Conservation (phyloP, 805 yeast genomes). For the Pichia californica region DNA sequence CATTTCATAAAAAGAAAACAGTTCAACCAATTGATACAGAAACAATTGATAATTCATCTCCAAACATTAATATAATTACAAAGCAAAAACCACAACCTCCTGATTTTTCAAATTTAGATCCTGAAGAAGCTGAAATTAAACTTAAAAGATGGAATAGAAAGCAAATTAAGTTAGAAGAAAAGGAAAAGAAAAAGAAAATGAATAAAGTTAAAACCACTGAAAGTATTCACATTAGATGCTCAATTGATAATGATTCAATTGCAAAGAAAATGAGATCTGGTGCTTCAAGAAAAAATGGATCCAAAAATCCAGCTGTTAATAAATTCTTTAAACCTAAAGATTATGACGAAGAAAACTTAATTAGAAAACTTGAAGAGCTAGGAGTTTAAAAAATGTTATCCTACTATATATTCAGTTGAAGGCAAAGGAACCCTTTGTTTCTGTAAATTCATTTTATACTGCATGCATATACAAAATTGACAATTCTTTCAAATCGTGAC, state of each 20-base stretch:
- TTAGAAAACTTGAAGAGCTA: conserved; percentile 9
- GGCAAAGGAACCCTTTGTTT: too few relatives aligned
- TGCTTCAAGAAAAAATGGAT: neutral
- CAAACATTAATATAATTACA: too few relatives aligned
- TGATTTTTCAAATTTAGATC: neutral
- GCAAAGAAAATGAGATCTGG: conserved; percentile 3
- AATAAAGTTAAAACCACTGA: neutral
- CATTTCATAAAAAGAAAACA: neutral
- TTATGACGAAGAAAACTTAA: conserved; percentile 7
- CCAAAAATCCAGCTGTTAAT: conserved; percentile 10
- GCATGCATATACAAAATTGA: too few relatives aligned
- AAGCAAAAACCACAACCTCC: neutral
- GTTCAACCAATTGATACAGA: neutral
- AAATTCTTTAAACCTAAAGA: conserved; percentile 13
- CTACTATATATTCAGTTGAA: neutral
- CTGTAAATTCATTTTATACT: too few relatives aligned
- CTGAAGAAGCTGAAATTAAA: conserved; percentile 5
- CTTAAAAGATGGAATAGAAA: conserved; percentile 4
- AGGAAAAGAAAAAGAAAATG: conserved; percentile 6
- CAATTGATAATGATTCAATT: conserved; percentile 15
- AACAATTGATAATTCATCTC: neutral
- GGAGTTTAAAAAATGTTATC: conserved; percentile 1
- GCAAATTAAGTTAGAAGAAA: neutral
- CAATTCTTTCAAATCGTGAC: too few relatives aligned
- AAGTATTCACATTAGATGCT: conserved; percentile 12